Conservation (phyloP, 129 eudicot species). For the Ambrosia artemisiifolia region DNA sequence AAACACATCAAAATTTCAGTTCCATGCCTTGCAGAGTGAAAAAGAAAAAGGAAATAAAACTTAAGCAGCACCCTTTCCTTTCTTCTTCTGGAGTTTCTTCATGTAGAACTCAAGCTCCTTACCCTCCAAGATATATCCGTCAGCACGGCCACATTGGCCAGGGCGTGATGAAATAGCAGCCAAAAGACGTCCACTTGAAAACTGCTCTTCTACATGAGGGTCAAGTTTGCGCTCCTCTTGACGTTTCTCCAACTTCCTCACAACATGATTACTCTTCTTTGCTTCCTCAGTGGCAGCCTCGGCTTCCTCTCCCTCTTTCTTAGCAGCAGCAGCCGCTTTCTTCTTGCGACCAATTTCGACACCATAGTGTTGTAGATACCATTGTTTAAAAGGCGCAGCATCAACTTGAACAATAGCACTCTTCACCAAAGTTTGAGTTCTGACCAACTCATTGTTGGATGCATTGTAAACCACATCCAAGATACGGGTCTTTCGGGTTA, state of each 20-base stretch:
- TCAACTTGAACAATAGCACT: constrained; percentile 80
- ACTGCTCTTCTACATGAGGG: constrained; percentile 71
- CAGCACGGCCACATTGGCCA: constrained; percentile 81
- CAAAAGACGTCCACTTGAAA: constrained; percentile 64
- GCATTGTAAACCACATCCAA: constrained; percentile 83
- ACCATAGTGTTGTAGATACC: constrained; percentile 77
- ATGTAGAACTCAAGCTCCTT: constrained; percentile 83
- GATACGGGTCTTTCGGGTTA: constrained; percentile 66
- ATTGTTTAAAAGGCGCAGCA: constrained; percentile 71
- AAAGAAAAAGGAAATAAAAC: background rate
- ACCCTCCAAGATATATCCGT: constrained; percentile 85
- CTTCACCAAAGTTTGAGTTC: constrained; percentile 78
- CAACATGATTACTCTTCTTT: constrained; percentile 69
- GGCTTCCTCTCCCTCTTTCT: constrained; percentile 69
- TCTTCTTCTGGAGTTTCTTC: constrained; percentile 87
- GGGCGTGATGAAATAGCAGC: constrained; percentile 85
- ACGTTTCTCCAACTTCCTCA: constrained; percentile 57
- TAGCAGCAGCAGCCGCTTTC: constrained; percentile 46
- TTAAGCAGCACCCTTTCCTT: constrained; percentile 72
- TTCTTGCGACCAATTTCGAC: constrained; percentile 81
- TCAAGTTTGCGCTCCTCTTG: constrained; percentile 68
- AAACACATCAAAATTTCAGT: constrained; percentile 33
- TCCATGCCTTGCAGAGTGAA: constrained; percentile 16
- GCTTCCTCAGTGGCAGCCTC: constrained; percentile 56
- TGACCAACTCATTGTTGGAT: constrained; percentile 79